Evolutionary conservation across 129 eudicot species (phyloP).

Genomic region (Dittrichia graveolens): DNA sequence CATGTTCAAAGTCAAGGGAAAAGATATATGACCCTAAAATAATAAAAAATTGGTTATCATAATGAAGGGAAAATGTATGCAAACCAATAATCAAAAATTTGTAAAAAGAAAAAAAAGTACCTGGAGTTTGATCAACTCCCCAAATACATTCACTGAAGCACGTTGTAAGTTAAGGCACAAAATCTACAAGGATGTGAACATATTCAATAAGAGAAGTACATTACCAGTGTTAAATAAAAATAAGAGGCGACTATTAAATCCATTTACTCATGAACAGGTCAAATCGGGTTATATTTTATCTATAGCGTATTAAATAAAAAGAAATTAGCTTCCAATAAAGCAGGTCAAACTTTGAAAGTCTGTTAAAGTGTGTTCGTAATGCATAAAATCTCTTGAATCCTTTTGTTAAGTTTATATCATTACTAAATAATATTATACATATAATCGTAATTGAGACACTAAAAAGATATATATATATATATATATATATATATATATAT

Average conservation of each 20-base stretch:
- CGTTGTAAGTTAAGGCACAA: slow-evolving; percentile 88
- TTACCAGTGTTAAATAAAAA: background rate
- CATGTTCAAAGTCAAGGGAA: slow-evolving; percentile 67
- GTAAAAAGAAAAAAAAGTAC: slow-evolving; percentile 38
- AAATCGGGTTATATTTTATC: background rate
- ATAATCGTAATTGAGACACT: background rate
- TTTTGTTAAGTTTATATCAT: background rate
- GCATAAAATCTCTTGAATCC: background rate
- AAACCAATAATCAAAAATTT: background rate
- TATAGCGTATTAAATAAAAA: background rate
- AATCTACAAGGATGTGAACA: slow-evolving; percentile 49
- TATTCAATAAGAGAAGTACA: background rate
- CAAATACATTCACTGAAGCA: slow-evolving; percentile 64
- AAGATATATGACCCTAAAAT: slow-evolving; percentile 79
- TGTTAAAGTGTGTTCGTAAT: background rate
- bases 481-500: background rate
- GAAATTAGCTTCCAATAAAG: background rate
- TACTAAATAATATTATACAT: background rate
- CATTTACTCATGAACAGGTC: background rate
- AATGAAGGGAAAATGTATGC: slow-evolving; percentile 4
- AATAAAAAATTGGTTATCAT: slow-evolving; percentile 25
- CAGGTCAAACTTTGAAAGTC: background rate
- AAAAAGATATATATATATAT: background rate
- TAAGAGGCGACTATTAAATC: background rate
- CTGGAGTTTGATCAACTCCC: slow-evolving; percentile 70